Conservation (phyloP, 2,329 filamentous ascomycete species). For the Spiromastix sp. region DNA sequence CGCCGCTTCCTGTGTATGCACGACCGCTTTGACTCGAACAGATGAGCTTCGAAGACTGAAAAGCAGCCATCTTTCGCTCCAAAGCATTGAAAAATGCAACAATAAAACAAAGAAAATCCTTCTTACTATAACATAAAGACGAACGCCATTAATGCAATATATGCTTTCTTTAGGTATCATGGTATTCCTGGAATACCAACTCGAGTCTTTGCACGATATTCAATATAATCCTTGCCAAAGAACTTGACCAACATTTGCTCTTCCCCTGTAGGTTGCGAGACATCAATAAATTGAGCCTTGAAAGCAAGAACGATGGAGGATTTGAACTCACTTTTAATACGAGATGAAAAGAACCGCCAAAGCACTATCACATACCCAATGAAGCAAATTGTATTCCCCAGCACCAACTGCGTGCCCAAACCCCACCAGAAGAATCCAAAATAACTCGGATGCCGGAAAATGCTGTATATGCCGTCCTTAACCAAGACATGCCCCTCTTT, state of each 20-base stretch:
- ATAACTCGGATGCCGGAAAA: slow-evolving; percentile 79
- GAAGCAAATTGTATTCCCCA: slow-evolving; percentile 76
- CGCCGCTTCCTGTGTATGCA: no score
- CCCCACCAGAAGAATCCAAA: slow-evolving; percentile 99
- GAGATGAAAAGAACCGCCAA: slow-evolving; percentile 70
- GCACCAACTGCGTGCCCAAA: slow-evolving; percentile 79
- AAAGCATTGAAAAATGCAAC: no score
- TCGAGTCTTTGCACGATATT: slow-evolving; percentile 60
- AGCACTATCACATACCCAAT: slow-evolving; percentile 62
- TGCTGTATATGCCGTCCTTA: slow-evolving; percentile 65
- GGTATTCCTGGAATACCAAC: slow-evolving; percentile 73
- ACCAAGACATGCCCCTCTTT: slow-evolving; percentile 71
- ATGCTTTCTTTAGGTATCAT: no score
- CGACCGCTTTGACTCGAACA: no score
- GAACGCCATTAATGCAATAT: no score
- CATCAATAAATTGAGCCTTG: no score
- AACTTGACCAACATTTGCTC: slow-evolving; percentile 68
- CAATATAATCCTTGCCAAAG: slow-evolving; percentile 71
- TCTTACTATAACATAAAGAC: no score
- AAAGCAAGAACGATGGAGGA: background rate
- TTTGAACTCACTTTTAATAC: slow-evolving; percentile 53
- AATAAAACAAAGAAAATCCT: background rate
- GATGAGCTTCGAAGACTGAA: no score
- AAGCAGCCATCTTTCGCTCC: no score
- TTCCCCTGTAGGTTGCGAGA: slow-evolving; percentile 45